These are phyloP conservation scores for Euptelea pleiosperma DNA, from an alignment of 164 flowering plant species.

Conservation along the genomic window DNA sequence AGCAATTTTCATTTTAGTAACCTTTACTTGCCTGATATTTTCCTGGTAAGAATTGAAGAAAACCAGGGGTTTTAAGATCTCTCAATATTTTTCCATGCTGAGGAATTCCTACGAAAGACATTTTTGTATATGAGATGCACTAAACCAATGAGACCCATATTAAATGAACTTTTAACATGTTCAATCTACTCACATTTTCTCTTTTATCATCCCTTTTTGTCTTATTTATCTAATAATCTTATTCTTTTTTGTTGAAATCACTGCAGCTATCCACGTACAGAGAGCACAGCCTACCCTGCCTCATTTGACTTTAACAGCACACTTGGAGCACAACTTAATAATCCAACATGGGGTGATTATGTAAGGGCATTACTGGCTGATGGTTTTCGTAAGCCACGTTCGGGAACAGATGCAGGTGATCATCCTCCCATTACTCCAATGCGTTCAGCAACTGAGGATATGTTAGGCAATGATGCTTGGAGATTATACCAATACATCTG, in stretches of 20 bases:
- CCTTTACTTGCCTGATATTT: no score
- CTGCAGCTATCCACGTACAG: slow-evolving; percentile 92
- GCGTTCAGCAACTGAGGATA: slow-evolving; percentile 74
- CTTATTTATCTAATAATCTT: slow-evolving; percentile 3
- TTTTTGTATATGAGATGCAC: not conserved
- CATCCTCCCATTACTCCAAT: slow-evolving; percentile 98
- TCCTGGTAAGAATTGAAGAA: no score
- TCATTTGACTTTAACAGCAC: slow-evolving; percentile 84
- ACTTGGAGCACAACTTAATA: slow-evolving; percentile 47
- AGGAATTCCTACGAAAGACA: not conserved
- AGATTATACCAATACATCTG: slow-evolving; percentile 79
- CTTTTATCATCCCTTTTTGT: not conserved
- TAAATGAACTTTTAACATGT: not conserved
- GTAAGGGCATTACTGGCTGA: slow-evolving; percentile 48
- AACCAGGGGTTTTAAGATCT: no score
- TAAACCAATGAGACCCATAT: not conserved
- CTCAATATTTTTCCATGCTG: not conserved
- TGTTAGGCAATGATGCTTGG: slow-evolving; percentile 86
- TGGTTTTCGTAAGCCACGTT: slow-evolving; percentile 67
- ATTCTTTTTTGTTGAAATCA: slow-evolving; percentile 8
- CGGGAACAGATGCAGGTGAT: slow-evolving; percentile 90
- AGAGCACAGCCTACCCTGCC: slow-evolving; percentile 89
- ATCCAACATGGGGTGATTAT: slow-evolving; percentile 63
- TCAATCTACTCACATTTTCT: not conserved
- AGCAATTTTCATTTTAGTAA: no score